phyloP scores from a whole-genome alignment of 352 stramenopile genomes.

The Globisporangium uncinulatum region DNA sequence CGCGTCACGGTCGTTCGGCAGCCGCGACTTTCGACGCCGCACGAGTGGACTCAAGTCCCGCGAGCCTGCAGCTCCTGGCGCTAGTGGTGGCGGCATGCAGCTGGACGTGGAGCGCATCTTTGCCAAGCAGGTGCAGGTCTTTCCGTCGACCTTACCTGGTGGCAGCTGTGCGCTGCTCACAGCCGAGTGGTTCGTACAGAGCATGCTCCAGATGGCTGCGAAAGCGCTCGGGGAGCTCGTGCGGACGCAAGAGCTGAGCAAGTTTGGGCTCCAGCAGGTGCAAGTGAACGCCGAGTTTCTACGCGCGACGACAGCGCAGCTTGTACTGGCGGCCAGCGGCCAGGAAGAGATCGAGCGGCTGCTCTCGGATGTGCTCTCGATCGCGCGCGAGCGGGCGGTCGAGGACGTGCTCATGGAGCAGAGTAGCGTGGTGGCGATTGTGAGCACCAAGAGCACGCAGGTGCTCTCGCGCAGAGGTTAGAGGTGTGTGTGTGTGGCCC shows the following conservation, averaged over 20 bases:
- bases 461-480: slow-evolving; percentile 43
- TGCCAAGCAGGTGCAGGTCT: slow-evolving; percentile 65
- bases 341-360: slow-evolving; percentile 66
- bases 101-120: slow-evolving; percentile 84
- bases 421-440: slow-evolving; percentile 75
- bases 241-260: slow-evolving; percentile 50
- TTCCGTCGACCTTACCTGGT: slow-evolving; percentile 19
- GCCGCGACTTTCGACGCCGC: slow-evolving; percentile 59
- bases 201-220: slow-evolving; percentile 74
- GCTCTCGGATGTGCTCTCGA: slow-evolving; percentile 73
- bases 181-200: slow-evolving; percentile 55
- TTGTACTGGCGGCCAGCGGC: slow-evolving; percentile 30
- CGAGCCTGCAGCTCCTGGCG: slow-evolving; percentile 11
- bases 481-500: not conserved
- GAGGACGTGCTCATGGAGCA: slow-evolving; percentile 80
- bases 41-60: slow-evolving; percentile 51
- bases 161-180: slow-evolving; percentile 25
- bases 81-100: slow-evolving; percentile 47
- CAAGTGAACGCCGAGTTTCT: slow-evolving; percentile 80
- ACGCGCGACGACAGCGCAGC: slow-evolving; percentile 37
- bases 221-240: slow-evolving; percentile 75
- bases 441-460: slow-evolving; percentile 76
- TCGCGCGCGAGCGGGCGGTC: slow-evolving; percentile 49
- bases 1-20: slow-evolving; percentile 9
- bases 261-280: slow-evolving; percentile 71